Evolutionary conservation across 2,329 filamentous ascomycete species (phyloP).

Genomic region (Penicillium sp.): DNA sequence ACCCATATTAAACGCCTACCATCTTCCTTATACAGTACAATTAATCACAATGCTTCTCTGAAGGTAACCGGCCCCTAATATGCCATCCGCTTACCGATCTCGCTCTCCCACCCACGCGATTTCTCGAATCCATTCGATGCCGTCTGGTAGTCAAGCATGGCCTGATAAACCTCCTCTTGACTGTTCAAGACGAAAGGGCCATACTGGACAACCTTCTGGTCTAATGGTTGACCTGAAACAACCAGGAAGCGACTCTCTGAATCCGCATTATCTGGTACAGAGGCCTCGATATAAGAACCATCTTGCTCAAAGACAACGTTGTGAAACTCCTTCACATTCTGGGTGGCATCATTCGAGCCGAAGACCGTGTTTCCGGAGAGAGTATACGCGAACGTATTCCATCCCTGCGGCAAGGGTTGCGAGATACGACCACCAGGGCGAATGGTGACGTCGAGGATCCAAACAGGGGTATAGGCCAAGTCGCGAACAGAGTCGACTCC

Average conservation of each 20-base stretch:
- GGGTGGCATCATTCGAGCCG: conserved; percentile 49
- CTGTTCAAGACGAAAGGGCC: conserved; percentile 78
- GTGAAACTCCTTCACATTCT: conserved; percentile 60
- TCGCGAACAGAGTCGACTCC: conserved; percentile 85
- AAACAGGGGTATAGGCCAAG: conserved; percentile 94
- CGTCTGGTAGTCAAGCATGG: conserved; percentile 71
- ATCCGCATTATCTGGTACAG: conserved; percentile 64
- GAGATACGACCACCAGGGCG: conserved; percentile 72
- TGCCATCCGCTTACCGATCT: conserved; percentile 78
- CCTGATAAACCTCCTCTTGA: conserved; percentile 70
- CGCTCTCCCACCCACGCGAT: conserved; percentile 73
- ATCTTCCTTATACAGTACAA: too few relatives aligned
- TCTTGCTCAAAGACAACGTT: conserved; percentile 83
- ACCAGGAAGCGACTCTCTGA: conserved; percentile 58
- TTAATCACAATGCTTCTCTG: too few relatives aligned
- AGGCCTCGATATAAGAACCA: conserved; percentile 71
- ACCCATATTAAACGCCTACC: too few relatives aligned
- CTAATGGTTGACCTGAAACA: conserved; percentile 73
- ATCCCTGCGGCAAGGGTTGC: conserved; percentile 72
- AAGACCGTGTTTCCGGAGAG: conserved; percentile 68
- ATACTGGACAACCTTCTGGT: conserved; percentile 79
- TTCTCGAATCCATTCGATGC: conserved; percentile 76
- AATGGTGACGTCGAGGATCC: conserved; percentile 82
- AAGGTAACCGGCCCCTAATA: conserved; percentile 23
- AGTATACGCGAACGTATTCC: conserved; percentile 88